Percentiles rank a stretch among this genome's conserved stretches.
Evolutionary conservation across 1,139 yeast genomes (phyloP).

Genomic region (Arxiozyma slooffiae): DNA sequence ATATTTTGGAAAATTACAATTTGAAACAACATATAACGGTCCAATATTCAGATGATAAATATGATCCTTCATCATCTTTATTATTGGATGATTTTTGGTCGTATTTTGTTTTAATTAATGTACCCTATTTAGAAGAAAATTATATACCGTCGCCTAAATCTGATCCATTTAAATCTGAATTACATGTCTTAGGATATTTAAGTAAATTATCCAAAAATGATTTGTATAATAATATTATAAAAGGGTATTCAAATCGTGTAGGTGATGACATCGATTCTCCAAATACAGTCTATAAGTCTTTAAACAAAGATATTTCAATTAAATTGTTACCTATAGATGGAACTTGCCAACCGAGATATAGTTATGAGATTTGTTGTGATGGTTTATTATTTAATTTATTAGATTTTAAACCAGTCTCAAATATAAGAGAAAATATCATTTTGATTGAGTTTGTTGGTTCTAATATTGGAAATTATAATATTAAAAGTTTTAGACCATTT

Average conservation of each 20-base stretch:
- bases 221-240: constrained; percentile 47
- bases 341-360: constrained; percentile 12
- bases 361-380: constrained; percentile 46
- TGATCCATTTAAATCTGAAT: constrained; percentile 37
- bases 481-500: background rate
- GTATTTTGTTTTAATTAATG: constrained; percentile 57
- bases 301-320: constrained; percentile 28
- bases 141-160: constrained; percentile 71
- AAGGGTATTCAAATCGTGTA: constrained; percentile 43
- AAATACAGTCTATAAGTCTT: constrained; percentile 37
- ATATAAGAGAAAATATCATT: background rate
- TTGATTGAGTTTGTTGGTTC: constrained; percentile 6
- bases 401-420: constrained; percentile 3
- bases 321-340: constrained; percentile 24
- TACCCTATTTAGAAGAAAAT: constrained; percentile 54
- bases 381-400: constrained; percentile 32
- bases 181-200: constrained; percentile 49
- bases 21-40: constrained; percentile 32
- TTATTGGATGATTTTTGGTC: constrained; percentile 27
- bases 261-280: constrained; percentile 45
- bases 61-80: background rate
- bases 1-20: constrained; percentile 36
- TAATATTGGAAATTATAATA: background rate
- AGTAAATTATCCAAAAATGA: constrained; percentile 30
- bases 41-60: background rate